These are phyloP conservation scores for Luffa acutangula DNA, from an alignment of 306 rosid genomes.

Conservation along the genomic window DNA sequence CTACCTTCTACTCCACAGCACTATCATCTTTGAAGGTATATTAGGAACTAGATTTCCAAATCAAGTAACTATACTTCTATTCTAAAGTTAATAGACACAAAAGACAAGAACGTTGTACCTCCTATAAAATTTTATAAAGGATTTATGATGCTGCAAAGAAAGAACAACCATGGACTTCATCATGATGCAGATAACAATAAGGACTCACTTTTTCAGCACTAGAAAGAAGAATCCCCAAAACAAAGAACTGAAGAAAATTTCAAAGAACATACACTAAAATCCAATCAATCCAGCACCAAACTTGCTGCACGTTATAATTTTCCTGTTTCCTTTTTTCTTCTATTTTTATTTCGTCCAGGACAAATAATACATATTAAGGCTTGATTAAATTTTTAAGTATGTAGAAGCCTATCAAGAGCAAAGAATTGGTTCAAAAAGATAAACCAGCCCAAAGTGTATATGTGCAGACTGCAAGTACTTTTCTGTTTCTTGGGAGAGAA, in stretches of 20 bases:
- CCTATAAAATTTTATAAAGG: neutral
- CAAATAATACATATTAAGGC: too few relatives aligned
- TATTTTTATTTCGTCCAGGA: too few relatives aligned
- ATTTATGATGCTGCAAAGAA: neutral
- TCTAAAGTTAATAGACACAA: neutral
- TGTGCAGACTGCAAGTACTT: too few relatives aligned
- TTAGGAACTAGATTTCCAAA: neutral
- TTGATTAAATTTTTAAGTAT: too few relatives aligned
- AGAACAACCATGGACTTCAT: neutral
- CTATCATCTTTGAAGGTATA: neutral
- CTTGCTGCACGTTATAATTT: neutral
- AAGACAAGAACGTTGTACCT: neutral
- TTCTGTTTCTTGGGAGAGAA: too few relatives aligned
- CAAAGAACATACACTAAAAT: neutral
- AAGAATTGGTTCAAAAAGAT: neutral
- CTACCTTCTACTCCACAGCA: neutral
- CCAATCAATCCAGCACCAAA: neutral
- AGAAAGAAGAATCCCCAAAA: neutral
- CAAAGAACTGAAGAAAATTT: neutral
- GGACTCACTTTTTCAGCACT: neutral
- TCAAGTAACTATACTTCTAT: neutral
- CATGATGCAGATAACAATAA: neutral
- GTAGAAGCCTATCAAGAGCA: neutral
- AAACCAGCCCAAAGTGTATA: neutral
- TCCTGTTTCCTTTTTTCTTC: too few relatives aligned